A percentile compares a stretch with the other conserved stretches of the same genome.
These are phyloP conservation scores for Stachybotrys chartarum DNA, from an alignment of 2,329 filamentous ascomycete genomes.

Conservation along the genomic window DNA sequence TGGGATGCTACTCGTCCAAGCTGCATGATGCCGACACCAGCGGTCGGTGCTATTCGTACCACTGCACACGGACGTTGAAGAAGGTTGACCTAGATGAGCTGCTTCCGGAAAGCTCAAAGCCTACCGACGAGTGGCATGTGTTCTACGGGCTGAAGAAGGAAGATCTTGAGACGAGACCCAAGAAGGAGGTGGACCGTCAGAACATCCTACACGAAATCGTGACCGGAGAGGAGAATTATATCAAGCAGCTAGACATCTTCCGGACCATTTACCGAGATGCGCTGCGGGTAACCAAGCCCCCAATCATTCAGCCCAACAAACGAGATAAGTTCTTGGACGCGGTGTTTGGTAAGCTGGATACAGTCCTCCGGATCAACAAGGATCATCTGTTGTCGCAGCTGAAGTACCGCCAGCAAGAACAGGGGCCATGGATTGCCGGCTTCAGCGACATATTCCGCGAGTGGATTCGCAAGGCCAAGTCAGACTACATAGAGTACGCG, in stretches of 20 bases:
- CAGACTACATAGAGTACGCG: slow-evolving; percentile 87
- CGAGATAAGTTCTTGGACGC: slow-evolving; percentile 72
- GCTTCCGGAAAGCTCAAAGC: slow-evolving; percentile 59
- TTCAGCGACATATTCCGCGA: slow-evolving; percentile 97
- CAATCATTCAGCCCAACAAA: slow-evolving; percentile 73
- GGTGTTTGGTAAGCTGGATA: slow-evolving; percentile 87
- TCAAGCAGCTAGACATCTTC: slow-evolving; percentile 82
- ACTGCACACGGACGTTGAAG: slow-evolving; percentile 89
- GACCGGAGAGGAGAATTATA: slow-evolving; percentile 84
- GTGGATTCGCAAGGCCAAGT: slow-evolving; percentile 92
- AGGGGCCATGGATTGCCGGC: slow-evolving; percentile 87
- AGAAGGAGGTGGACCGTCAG: slow-evolving; percentile 87
- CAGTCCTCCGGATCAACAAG: slow-evolving; percentile 84
- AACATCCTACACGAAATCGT: slow-evolving; percentile 95
- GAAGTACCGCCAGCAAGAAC: slow-evolving; percentile 94
- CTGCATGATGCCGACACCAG: slow-evolving; percentile 64
- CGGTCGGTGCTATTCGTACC: slow-evolving; percentile 84
- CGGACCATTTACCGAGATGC: slow-evolving; percentile 80
- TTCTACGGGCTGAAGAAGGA: slow-evolving; percentile 82
- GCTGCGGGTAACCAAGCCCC: slow-evolving; percentile 63
- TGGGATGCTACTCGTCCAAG: slow-evolving; percentile 83
- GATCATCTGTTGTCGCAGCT: slow-evolving; percentile 87
- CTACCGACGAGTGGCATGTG: slow-evolving; percentile 73
- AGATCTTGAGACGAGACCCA: slow-evolving; percentile 60
- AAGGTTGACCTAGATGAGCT: slow-evolving; percentile 84